Evolutionary conservation across 495 filamentous ascomycete genomes (phyloP), one percentile per base, ranked within the genome.

Genomic region (Letharia lupina): DNA sequence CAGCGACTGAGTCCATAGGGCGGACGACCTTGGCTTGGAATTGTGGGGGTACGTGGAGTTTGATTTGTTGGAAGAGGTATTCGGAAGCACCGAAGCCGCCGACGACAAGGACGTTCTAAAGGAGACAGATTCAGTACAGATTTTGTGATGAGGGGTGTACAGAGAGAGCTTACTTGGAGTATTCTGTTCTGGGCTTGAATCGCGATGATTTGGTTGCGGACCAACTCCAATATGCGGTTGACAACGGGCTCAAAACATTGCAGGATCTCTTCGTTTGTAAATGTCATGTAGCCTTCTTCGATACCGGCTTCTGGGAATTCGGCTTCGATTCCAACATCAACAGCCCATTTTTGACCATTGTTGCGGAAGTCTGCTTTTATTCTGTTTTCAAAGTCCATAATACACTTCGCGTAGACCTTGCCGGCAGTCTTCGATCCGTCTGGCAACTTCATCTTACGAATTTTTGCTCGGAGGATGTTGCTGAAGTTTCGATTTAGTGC

Each of bases 351-450:
- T 71, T 89, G 87, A 12, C 88, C 86, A 69, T 91, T 91, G 74
- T 91, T 91, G 57, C 88, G 83, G 83, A 91, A 91, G 72, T 91
- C 88, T 41, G 88, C 88, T 74, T 91, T 91, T 77, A 91, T 89
- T 57, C 88, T 80, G 75, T 91, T 91, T 77, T 91, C 88, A 71
- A 91, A 91, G 74, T 91, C 88, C 87, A 90, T 90, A 68, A 91
- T 91, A 77, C 88, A 91, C 73, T 91, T 91, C 50, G 88, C 88
- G 70, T 91, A 91, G 18, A 91, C 88, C 74, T 87, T 88, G 41
- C 88, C 87, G 28, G 88, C 88, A 35, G 86, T 89, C 65, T 83
- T 86, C 31, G 87, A 90, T 20, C 87, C 88, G 73, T 90, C 87
- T 0, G 88, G 88, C n/a, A 91, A 78, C 74, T 91, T 89, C 88